These are phyloP conservation scores for Meyerozyma sp. DNA, from an alignment of 1,139 yeast genomes.

Conservation along the genomic window DNA sequence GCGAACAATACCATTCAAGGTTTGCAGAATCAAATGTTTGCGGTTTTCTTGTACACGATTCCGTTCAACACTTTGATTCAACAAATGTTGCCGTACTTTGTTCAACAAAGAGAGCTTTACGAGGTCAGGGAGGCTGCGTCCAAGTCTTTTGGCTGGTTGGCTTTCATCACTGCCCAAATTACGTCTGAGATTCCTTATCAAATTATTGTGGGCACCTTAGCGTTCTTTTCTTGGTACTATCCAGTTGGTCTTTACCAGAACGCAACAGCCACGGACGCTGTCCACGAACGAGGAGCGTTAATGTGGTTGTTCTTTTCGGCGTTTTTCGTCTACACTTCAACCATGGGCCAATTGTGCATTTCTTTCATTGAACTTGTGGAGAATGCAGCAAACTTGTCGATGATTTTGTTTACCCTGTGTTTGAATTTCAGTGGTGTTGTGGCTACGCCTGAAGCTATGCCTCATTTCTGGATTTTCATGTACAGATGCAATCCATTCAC, in stretches of 20 bases:
- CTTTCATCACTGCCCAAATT: constrained; percentile 34
- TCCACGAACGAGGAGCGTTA: constrained; percentile 5
- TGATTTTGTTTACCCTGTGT: constrained; percentile 7
- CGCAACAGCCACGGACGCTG: constrained; percentile 16
- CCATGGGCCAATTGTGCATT: constrained; percentile 7
- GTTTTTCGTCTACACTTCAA: constrained; percentile 6
- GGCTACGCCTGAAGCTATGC: constrained; percentile 5
- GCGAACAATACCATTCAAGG: constrained; percentile 59
- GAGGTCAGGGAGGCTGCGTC: constrained; percentile 89
- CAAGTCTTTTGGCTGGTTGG: constrained; percentile 45
- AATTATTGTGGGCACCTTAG: constrained; percentile 26
- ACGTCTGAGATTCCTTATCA: constrained; percentile 34
- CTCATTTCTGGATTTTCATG: constrained; percentile 11
- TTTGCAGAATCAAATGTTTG: constrained; percentile 59
- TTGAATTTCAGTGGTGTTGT: constrained; percentile 9
- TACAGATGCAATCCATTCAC: constrained; percentile 10
- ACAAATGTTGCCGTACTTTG: constrained; percentile 70
- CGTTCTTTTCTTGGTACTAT: constrained; percentile 37
- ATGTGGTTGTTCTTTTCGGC: constrained; percentile 6
- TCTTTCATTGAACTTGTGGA: constrained; percentile 8
- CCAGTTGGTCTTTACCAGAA: constrained; percentile 36
- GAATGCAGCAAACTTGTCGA: constrained; percentile 9
- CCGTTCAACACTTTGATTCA: constrained; percentile 60
- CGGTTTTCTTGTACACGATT: constrained; percentile 63
- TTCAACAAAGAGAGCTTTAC: constrained; percentile 69